Evolutionary conservation across 23 red algal genomes (phyloP), one percentile per base, ranked within the genome.

Genomic region (Agarophyton chilense): DNA sequence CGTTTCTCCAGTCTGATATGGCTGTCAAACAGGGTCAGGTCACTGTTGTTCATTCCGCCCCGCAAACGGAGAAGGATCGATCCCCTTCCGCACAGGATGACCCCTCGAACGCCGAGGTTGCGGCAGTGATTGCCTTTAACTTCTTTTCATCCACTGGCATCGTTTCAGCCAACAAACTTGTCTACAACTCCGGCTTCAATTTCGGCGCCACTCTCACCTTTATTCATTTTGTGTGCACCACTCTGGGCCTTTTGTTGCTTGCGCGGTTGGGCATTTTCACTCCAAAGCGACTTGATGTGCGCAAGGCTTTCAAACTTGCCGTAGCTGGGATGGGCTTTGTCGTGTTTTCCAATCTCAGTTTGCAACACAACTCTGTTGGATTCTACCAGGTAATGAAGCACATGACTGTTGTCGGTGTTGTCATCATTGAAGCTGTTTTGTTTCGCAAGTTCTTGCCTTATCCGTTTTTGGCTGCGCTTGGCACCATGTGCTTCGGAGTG

Each of bases 311-410:
- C 38, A 79, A 81, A 43, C 84, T 98, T 45, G 96, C 96, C 36
- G 49, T 89, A 10, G 88, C 82, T 24, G 91, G 91, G 17, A 93
- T 89, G 92, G 92, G 92, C 10, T 98, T 98, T 93, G 96, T 98
- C 54, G 96, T 98, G 4, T 89, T 98, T n/a, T 92, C 96, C 67
- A 98, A 98, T 56, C 87, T 98, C 57, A 94, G 90, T 63, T 87
- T 98, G 50, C 93, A 94, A 63, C 86, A 95, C 81, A 98, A 98
- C 68, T 94, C 93, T 38, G 78, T 98, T 11, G 92, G 92, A 4
- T 98, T 95, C 65, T 98, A 98, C 72, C 96, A 98, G 81, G 82
- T 98, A 35, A 88, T 98, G 79, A 98, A 98, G 78, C 92, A 98
- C 76, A 68, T 98, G 96, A 98, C 92, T 0, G 90, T 91, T 9